These are phyloP conservation scores for Chaetomiaceae sp. DNA, from an alignment of 2,329 filamentous ascomycete species.

Conservation along the genomic window DNA sequence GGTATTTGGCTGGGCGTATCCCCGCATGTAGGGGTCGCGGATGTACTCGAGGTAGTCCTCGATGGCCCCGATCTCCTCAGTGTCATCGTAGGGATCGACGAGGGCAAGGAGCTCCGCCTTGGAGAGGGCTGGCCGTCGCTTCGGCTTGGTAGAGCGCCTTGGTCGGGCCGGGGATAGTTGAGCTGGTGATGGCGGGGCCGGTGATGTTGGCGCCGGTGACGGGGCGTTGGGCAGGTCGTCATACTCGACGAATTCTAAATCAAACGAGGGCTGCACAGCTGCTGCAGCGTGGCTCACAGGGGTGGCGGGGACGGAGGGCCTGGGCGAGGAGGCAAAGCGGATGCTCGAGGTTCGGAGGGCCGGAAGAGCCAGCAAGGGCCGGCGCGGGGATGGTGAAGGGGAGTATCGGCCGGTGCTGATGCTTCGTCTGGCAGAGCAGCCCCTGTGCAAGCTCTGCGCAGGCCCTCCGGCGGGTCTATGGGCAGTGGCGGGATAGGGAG, in stretches of 20 bases:
- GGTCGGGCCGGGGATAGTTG: no score
- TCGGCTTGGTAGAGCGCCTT: background rate
- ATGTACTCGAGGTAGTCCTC: conserved; percentile 51
- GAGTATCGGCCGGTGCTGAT: background rate
- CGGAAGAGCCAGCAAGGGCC: conserved; percentile 9
- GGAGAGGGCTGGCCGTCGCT: conserved; percentile 11
- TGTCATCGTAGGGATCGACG: conserved; percentile 46
- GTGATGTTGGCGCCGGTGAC: no score
- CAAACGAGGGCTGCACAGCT: conserved; percentile 3
- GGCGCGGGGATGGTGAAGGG: background rate
- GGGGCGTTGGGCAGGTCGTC: background rate
- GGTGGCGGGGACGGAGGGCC: conserved; percentile 14
- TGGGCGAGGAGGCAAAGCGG: conserved; percentile 17
- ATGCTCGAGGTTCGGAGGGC: conserved; percentile 12
- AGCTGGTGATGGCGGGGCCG: background rate
- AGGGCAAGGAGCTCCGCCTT: conserved; percentile 48
- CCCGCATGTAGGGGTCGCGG: conserved; percentile 49
- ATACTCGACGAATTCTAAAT: conserved; percentile 1
- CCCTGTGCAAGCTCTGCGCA: conserved; percentile 7
- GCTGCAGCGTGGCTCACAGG: conserved; percentile 19
- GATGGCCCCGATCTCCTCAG: conserved; percentile 38
- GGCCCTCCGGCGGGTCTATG: conserved; percentile 12
- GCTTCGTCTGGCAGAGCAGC: conserved; percentile 6
- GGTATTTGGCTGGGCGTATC: conserved; percentile 48
- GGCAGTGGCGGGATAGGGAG: no score